Base-by-base conservation (phyloP, 768 basidiomycete species). In the Podaxis sp. region DNA sequence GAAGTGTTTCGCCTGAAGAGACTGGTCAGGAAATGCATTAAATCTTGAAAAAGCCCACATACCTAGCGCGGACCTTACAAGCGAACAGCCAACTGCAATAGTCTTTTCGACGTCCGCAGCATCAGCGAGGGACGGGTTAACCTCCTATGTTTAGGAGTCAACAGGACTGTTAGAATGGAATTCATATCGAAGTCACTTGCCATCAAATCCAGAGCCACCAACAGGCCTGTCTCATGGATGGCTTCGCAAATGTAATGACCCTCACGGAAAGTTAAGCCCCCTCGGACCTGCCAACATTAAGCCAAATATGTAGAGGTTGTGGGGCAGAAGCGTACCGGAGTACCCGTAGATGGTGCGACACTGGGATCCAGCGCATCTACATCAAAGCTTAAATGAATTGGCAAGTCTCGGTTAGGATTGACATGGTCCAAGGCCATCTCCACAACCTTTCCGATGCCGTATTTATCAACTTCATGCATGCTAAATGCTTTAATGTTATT, bases 181-280 rank as follows among this genome's bases (percentile, higher is more conserved):
- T 61, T 60, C 67, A 59, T 50, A 11, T 19, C 49, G 15, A n/a
- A 46, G 43, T 37, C 24, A 73, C 85, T 52, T 64, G 91, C 95
- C 95, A 99, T 96, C 65, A 99, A 79, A 75, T 99, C 96, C 24
- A 98, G 77, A 0, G 89, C 93, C 25, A 97, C 95, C 19, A 99
- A 84, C 62, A 91, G 83, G 5, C 95, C 95, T 4, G 96, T 98
- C 79, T 97, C 95, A 64, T 87, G 86, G 47, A 98, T 85, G 4
- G 91, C 89, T 76, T 98, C 95, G 66, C 92, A 94, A 69, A 96
- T 95, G 73, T 96, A 98, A 76, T 98, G 97, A n/a, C 96, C 96
- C 72, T 99, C 97, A 66, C 97, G 81, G 79, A 98, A 99, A 22
- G 93, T 95, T 64, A 99, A 77, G 11, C 97, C 97, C 2, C 97